These are phyloP conservation scores for Vitis hybrid DNA, from an alignment of 177 flowering plant genomes.

Conservation along the genomic window DNA sequence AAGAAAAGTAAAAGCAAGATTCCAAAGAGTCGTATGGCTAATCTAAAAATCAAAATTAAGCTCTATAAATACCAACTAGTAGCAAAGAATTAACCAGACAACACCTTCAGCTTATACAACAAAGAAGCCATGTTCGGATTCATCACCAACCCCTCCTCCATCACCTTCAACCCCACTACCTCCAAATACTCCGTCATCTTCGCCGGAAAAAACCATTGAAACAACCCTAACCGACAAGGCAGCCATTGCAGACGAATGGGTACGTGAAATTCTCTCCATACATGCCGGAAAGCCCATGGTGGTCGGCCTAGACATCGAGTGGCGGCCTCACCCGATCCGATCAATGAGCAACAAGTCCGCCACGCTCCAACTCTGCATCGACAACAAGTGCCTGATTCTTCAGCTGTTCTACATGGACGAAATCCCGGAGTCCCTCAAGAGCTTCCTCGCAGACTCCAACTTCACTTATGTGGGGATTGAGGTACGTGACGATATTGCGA, in stretches of 20 bases:
- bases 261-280: neutral
- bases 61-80: neutral
- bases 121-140: neutral
- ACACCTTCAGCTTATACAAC: neutral
- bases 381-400: slow-evolving; percentile 30
- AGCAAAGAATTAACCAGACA: neutral
- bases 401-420: slow-evolving; percentile 35
- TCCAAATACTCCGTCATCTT: neutral
- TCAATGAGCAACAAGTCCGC: slow-evolving; percentile 33
- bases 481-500: slow-evolving; percentile 6
- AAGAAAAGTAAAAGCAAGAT: too few species aligned
- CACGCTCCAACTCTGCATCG: slow-evolving; percentile 41
- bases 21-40: too few species aligned
- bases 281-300: slow-evolving; percentile 6
- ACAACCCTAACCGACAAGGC: slow-evolving; percentile 9
- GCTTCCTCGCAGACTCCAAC: slow-evolving; percentile 17
- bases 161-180: slow-evolving; percentile 3
- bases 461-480: slow-evolving; percentile 17
- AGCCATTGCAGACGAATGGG: slow-evolving; percentile 12
- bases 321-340: slow-evolving; percentile 24
- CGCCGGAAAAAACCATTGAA: slow-evolving; percentile 9
- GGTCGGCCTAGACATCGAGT: slow-evolving; percentile 35
- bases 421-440: slow-evolving; percentile 28
- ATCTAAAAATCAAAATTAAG: neutral
- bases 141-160: neutral